phyloP scores from a whole-genome alignment of 1,284 basidiomycete species.

The Termitomyces sp. region DNA sequence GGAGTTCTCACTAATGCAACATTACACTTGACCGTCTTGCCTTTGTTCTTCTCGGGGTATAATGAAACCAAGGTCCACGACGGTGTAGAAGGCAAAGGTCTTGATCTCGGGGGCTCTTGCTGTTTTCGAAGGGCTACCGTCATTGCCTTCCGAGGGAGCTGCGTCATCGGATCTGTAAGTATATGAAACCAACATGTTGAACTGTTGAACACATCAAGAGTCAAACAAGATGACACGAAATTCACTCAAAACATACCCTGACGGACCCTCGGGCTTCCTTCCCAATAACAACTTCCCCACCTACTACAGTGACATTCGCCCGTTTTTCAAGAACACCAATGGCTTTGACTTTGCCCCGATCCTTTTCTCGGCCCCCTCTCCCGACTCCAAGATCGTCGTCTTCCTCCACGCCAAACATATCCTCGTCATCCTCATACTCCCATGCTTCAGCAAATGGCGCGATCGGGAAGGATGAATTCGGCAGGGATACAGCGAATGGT shows the following conservation, averaged over 20 bases:
- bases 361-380: constrained; percentile 37
- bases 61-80: constrained; percentile 72
- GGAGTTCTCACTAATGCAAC: not conserved
- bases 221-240: constrained; percentile 5
- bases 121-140: constrained; percentile 42
- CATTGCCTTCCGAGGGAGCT: constrained; percentile 52
- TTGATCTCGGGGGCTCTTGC: constrained; percentile 63
- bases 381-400: constrained; percentile 24
- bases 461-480: constrained; percentile 72
- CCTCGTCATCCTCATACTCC: constrained; percentile 93
- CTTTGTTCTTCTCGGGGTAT: constrained; percentile 48
- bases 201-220: constrained; percentile 47
- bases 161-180: constrained; percentile 89
- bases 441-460: constrained; percentile 89
- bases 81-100: constrained; percentile 82
- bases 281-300: constrained; percentile 76
- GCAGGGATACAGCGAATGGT: constrained; percentile 74
- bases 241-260: constrained; percentile 46
- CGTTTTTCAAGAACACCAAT: constrained; percentile 80
- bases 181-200: constrained; percentile 88
- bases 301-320: constrained; percentile 82
- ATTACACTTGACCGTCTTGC: not conserved
- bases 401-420: constrained; percentile 52
- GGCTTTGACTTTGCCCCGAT: constrained; percentile 52
- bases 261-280: constrained; percentile 70